Base-by-base conservation (phyloP, 805 yeast species). In the Starmerella cellae region DNA sequence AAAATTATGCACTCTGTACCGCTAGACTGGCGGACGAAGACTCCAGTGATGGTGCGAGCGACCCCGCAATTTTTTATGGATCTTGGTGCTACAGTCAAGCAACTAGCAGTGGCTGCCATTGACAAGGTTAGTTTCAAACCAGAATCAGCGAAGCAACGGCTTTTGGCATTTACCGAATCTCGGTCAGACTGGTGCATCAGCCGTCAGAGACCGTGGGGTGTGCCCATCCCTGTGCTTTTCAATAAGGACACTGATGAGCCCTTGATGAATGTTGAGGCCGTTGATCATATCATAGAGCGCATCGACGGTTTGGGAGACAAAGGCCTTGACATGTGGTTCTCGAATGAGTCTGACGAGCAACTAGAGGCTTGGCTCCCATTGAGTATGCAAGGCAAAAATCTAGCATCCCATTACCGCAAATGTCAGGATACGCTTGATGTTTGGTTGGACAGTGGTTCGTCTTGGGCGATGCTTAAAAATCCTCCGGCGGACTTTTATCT, bases 141-240 rank as follows among this genome's bases (percentile, higher is more conserved):
- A 0, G 74, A 69, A 37, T 62, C 73, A 11, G 96, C 96, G 2
- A 63, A 64, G 24, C 77, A 73, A 39, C 69, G 97, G 48, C 68
- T 91, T 27, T 53, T 67, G 2, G 73, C 93, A 13, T 91, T 88
- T 56, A 70, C 85, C 23, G 67, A 65, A 18, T 75, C 78, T 38
- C 73, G 98, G 61, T 75, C 76, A 48, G 98, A 91, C 57, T 91
- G 99, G 99, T 91, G 98, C 62, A 85, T 91, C 26, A 87, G 97
- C 1, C 69, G 99, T 54, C 99, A 91, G 59, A 74, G 99, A 50
- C 69, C 74, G 17, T 91, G 99, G 99, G 99, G 99, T 36, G 96
- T 91, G 27, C 98, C 98, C 1, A 81, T 91, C 31, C 97, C 98
- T 1, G 91, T 82, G 0, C 62, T 91, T 8, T 82, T 79, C 60